phyloP scores from a whole-genome alignment of 768 basidiomycete genomes.

The Holtermanniella nyarrowii region DNA sequence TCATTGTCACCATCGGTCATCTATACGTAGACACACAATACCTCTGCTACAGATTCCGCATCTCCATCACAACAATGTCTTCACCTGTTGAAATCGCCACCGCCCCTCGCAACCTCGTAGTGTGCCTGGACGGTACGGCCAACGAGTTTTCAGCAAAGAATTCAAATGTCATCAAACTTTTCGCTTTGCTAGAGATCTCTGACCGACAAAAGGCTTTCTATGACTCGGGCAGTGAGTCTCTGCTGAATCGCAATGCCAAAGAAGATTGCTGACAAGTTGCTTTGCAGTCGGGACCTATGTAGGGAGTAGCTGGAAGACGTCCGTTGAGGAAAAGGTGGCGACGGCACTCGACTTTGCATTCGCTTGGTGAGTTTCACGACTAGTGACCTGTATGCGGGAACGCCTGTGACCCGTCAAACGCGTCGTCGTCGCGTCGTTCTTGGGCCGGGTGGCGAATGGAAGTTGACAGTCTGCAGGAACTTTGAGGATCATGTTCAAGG shows the following conservation, averaged over 20 bases:
- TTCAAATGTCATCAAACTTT: slow-evolving; percentile 24
- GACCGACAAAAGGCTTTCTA: slow-evolving; percentile 24
- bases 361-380: slow-evolving; percentile 11
- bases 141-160: slow-evolving; percentile 18
- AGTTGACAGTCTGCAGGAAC: slow-evolving; percentile 10
- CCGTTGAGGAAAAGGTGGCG: neutral
- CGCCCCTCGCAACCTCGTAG: slow-evolving; percentile 17
- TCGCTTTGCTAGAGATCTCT: slow-evolving; percentile 13
- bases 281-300: neutral
- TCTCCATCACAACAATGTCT: too few species aligned
- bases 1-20: too few species aligned
- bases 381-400: neutral
- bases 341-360: slow-evolving; percentile 9
- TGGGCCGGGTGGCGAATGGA: too few species aligned
- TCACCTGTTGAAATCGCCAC: too few species aligned
- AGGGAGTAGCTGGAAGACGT: neutral
- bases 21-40: too few species aligned
- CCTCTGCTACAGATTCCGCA: too few species aligned
- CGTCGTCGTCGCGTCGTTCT: neutral
- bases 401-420: neutral
- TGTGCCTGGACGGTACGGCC: slow-evolving; percentile 24
- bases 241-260: neutral
- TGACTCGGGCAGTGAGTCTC: slow-evolving; percentile 6
- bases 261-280: too few species aligned
- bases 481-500: slow-evolving; percentile 16